A percentile compares a stretch with the other conserved stretches of the same genome.
These are phyloP conservation scores for Zoysia japonica DNA, from an alignment of 176 grass and related monocot species.

Conservation along the genomic window DNA sequence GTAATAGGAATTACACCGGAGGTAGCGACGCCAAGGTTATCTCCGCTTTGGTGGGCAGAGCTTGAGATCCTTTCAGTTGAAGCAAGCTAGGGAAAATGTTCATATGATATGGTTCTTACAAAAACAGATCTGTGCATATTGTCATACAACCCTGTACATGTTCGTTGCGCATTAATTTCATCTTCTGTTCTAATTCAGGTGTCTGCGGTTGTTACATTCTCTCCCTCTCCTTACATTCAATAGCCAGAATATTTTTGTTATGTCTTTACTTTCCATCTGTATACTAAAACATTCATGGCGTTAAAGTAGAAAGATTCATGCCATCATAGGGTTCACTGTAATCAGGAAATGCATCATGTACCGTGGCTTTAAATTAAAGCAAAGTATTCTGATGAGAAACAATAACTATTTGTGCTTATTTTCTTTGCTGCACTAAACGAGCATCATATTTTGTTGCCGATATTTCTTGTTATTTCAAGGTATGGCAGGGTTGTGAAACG, in stretches of 20 bases:
- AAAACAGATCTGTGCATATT: constrained; percentile 47
- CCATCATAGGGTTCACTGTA: constrained; percentile 43
- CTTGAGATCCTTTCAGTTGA: constrained; percentile 97
- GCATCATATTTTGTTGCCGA: not conserved
- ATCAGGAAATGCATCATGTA: constrained; percentile 46
- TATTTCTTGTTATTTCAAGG: not conserved
- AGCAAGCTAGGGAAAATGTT: constrained; percentile 66
- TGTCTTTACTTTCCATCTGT: constrained; percentile 38
- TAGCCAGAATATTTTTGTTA: constrained; percentile 3
- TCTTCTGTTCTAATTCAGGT: constrained; percentile 33
- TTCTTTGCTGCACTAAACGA: not conserved
- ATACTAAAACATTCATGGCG: constrained; percentile 38
- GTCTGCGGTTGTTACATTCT: constrained; percentile 24
- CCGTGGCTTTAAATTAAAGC: constrained; percentile 15
- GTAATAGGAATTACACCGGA: constrained; percentile 72
- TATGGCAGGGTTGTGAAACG: not conserved
- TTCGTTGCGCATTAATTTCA: constrained; percentile 38
- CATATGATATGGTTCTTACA: constrained; percentile 37
- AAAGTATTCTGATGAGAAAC: constrained; percentile 39
- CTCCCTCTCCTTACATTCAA: constrained; percentile 12
- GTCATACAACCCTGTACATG: constrained; percentile 59
- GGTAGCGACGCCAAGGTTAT: constrained; percentile 76
- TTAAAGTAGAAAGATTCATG: constrained; percentile 48
- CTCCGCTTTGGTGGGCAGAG: constrained; percentile 99
- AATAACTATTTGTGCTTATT: not conserved